These are phyloP conservation scores for Mycena sp. DNA, from an alignment of 1,284 basidiomycete genomes.

Conservation along the genomic window DNA sequence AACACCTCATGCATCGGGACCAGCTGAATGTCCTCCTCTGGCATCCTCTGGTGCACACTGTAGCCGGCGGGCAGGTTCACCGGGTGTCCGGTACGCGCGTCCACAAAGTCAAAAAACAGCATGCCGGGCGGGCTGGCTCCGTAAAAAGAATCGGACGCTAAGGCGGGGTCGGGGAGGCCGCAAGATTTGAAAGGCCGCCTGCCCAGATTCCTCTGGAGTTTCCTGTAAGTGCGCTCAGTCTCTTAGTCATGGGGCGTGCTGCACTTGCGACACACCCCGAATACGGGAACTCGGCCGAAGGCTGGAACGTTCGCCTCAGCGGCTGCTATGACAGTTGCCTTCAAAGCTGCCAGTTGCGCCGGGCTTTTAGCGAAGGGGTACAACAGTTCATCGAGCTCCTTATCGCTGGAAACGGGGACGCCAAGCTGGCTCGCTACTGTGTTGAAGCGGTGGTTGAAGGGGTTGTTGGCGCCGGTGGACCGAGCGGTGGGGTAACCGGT, in stretches of 20 bases:
- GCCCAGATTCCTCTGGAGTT: constrained; percentile 6
- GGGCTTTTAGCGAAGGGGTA: background rate
- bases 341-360: background rate
- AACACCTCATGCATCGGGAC: no score
- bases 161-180: background rate
- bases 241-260: background rate
- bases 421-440: background rate
- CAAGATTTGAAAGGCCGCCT: background rate
- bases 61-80: no score
- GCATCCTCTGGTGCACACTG: no score
- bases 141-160: constrained; percentile 10
- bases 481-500: no score
- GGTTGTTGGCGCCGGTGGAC: background rate
- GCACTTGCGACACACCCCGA: background rate
- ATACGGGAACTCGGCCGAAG: background rate
- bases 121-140: no score
- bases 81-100: no score
- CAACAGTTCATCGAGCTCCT: background rate
- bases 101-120: no score
- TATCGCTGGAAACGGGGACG: background rate
- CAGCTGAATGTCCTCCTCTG: no score
- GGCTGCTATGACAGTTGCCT: background rate
- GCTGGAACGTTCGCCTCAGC: constrained; percentile 5
- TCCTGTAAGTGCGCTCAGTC: constrained; percentile 3
- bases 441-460: background rate